Conservation (phyloP, 2,329 filamentous ascomycete genomes). For the Aspergillus fructus region DNA sequence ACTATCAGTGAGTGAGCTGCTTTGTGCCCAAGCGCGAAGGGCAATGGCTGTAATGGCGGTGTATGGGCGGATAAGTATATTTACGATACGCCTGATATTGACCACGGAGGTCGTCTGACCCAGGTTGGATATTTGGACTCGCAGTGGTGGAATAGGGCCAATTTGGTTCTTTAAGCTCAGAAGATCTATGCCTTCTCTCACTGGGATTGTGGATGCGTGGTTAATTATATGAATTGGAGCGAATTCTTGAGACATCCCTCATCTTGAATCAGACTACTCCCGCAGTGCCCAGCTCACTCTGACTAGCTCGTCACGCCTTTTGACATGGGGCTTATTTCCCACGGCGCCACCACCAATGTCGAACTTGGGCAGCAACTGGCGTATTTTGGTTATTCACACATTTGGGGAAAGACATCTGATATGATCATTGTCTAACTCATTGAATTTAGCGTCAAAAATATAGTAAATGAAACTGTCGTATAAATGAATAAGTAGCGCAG, state of each 20-base stretch:
- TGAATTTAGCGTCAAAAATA: not conserved
- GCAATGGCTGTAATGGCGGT: not conserved
- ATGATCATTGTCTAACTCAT: not conserved
- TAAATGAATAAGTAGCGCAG: not conserved
- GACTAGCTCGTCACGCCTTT: not conserved
- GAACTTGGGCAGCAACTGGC: not conserved
- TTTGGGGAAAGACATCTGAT: not conserved
- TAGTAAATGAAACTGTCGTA: not conserved
- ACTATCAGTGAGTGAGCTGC: not conserved
- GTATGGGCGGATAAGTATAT: not conserved
- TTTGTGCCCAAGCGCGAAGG: constrained; percentile 3
- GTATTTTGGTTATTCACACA: not conserved
- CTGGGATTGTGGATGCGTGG: not conserved
- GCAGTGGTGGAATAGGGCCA: not conserved
- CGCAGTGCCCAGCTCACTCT: too few species aligned
- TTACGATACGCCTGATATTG: not conserved
- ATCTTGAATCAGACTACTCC: not conserved
- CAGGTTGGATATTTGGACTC: not conserved
- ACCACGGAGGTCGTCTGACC: not conserved
- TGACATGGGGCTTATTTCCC: constrained; percentile 1
- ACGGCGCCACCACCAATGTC: not conserved
- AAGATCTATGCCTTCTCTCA: not conserved
- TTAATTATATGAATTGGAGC: not conserved
- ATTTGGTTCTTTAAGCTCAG: not conserved
- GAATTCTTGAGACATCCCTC: not conserved